These are phyloP conservation scores for Aspergillus ellipticus DNA, from an alignment of 495 filamentous ascomycete species.

Conservation along the genomic window DNA sequence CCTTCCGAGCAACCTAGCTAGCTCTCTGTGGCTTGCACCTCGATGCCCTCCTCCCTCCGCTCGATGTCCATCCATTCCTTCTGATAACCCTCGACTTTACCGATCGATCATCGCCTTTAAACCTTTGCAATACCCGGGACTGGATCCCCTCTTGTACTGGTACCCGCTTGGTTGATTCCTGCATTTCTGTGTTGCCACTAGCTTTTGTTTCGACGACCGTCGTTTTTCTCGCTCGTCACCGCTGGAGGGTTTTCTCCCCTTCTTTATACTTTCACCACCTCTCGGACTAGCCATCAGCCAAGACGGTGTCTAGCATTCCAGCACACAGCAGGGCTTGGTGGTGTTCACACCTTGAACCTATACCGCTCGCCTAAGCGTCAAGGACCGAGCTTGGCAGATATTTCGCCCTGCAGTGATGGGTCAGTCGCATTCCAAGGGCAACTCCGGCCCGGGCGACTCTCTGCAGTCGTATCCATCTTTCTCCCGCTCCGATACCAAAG, in stretches of 20 bases:
- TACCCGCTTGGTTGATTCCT: slow-evolving; percentile 3
- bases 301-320: slow-evolving; percentile 35
- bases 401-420: slow-evolving; percentile 63
- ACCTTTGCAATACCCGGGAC: background rate
- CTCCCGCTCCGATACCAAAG: slow-evolving; percentile 90
- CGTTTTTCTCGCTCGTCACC: background rate
- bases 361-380: slow-evolving; percentile 25
- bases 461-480: slow-evolving; percentile 86
- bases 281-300: slow-evolving; percentile 24
- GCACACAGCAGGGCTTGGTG: slow-evolving; percentile 24
- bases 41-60: slow-evolving; percentile 13
- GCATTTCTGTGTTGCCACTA: background rate
- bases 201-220: background rate
- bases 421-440: slow-evolving; percentile 83
- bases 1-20: slow-evolving; percentile 20
- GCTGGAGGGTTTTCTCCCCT: background rate
- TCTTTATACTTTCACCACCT: slow-evolving; percentile 21
- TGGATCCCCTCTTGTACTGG: background rate
- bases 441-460: slow-evolving; percentile 51
- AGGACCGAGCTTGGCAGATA: slow-evolving; percentile 34
- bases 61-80: slow-evolving; percentile 15
- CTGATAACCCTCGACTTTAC: slow-evolving; percentile 7
- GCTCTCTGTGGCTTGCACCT: slow-evolving; percentile 16
- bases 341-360: slow-evolving; percentile 25
- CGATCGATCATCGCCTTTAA: slow-evolving; percentile 3